Evolutionary conservation across 1,139 yeast species (phyloP), one percentile per base, ranked within the genome.

Genomic region (Kodamaea alishanica): DNA sequence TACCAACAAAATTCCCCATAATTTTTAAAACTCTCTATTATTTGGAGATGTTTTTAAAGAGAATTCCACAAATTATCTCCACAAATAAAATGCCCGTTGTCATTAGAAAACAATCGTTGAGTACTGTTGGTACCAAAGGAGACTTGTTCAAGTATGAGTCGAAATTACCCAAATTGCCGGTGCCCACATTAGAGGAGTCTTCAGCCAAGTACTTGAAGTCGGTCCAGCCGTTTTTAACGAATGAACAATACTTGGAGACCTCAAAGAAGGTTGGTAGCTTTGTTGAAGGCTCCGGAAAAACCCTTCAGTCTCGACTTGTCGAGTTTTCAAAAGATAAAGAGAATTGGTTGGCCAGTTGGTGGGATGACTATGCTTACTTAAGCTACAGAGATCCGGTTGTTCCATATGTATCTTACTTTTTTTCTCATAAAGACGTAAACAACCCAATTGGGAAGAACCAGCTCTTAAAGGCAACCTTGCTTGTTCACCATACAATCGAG

Each of bases 331-430:
- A 65, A 30, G 75, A 65, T 43, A 76, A 80, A 49, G 82, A 87
- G 58, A 92, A 92, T 63, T 92, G 98, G 98, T 75, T 92, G 56
- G 79, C 87, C 39, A 84, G 79, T 45, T 88, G 84, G 75, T 92
- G 98, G 98, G 96, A 90, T 61, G 86, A 86, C 55, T 88, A 84
- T 52, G 96, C 97, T 26, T 92, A 92, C 64, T 70, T 92, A 71
- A 81, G 86, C 30, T 89, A 88, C 66, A 78, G 95, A 51, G 97
- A 88, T 61, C 96, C 97, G 0, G 87, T 92, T 22, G 88, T 87
- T 26, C 97, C 97, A 10, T 89, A 81, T 58, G 96, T 88, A 30
- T 86, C 96, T 8, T 92, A 92, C 67, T 92, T 89, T 55, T 90
- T 80, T 65, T 77, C 84, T 39, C 96, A 90, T 70, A 82, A 80